Conservation (phyloP, 202 grass and related monocot genomes). For the Eragrostis tef region DNA sequence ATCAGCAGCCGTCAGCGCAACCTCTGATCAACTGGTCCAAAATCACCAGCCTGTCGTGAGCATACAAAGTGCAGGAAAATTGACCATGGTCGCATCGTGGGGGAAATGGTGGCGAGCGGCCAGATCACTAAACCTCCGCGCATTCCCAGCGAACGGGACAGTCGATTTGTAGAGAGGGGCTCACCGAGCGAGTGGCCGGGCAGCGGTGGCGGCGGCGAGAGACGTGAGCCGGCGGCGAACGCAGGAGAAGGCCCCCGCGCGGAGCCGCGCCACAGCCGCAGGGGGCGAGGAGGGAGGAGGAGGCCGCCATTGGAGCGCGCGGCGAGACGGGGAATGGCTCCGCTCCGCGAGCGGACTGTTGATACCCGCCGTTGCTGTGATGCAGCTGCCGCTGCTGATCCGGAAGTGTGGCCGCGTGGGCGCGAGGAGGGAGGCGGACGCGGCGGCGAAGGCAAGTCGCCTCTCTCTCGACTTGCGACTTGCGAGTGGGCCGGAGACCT, state of each 20-base stretch:
- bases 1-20: not conserved
- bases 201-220: not conserved
- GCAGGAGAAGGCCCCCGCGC: slow-evolving; percentile 10
- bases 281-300: slow-evolving; percentile 10
- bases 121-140: not conserved
- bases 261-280: not conserved
- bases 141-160: not conserved
- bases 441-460: slow-evolving; percentile 22
- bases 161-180: not conserved
- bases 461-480: not conserved
- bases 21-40: not conserved
- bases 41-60: not conserved
- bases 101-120: not conserved
- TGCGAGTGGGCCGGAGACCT: not conserved
- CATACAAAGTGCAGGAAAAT: not conserved
- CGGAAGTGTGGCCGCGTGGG: slow-evolving; percentile 8
- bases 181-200: slow-evolving; percentile 14
- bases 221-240: not conserved
- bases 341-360: not conserved
- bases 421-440: not conserved
- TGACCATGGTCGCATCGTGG: not conserved
- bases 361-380: no score
- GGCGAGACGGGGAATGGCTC: not conserved
- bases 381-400: slow-evolving; percentile 26
- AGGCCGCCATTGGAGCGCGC: slow-evolving; percentile 39